phyloP scores from a whole-genome alignment of 495 filamentous ascomycete species.

The Trichoderma asperelloides region DNA sequence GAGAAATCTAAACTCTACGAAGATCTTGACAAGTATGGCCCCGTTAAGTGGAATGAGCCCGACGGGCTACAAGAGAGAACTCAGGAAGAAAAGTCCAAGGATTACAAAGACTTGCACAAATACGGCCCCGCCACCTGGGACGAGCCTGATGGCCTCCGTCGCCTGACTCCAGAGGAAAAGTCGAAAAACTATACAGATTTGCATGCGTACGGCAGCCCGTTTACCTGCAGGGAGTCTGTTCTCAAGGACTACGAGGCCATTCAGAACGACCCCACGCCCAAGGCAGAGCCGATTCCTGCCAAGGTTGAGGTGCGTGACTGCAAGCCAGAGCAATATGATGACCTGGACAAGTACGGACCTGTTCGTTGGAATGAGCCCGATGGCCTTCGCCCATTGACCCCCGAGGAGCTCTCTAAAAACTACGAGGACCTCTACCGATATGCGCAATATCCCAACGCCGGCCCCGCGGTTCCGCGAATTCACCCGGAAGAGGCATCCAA shows the following conservation, averaged over 20 bases:
- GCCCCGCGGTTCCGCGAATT: conserved; percentile 9
- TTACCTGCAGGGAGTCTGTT: neutral
- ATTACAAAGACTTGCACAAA: conserved; percentile 15
- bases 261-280: conserved; percentile 1
- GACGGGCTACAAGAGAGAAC: conserved; percentile 9
- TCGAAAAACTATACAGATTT: conserved; percentile 19
- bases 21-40: conserved; percentile 20
- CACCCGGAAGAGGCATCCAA: conserved; percentile 11
- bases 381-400: conserved; percentile 9
- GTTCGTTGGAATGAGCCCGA: conserved; percentile 26
- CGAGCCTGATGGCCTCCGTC: conserved; percentile 16
- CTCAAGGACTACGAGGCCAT: neutral
- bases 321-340: conserved; percentile 4
- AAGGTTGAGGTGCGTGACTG: conserved; percentile 6
- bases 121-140: conserved; percentile 16
- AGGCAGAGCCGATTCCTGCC: conserved; percentile 5
- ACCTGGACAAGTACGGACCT: conserved; percentile 22
- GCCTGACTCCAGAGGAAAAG: conserved; percentile 7
- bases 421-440: conserved; percentile 15
- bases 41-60: conserved; percentile 13
- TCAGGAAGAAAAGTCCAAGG: conserved; percentile 1
- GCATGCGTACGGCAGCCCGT: conserved; percentile 16
- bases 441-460: neutral
- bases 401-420: conserved; percentile 13
- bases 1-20: conserved; percentile 14